These are phyloP conservation scores for Gleditsia sinensis DNA, from an alignment of 306 rosid species.

Conservation along the genomic window DNA sequence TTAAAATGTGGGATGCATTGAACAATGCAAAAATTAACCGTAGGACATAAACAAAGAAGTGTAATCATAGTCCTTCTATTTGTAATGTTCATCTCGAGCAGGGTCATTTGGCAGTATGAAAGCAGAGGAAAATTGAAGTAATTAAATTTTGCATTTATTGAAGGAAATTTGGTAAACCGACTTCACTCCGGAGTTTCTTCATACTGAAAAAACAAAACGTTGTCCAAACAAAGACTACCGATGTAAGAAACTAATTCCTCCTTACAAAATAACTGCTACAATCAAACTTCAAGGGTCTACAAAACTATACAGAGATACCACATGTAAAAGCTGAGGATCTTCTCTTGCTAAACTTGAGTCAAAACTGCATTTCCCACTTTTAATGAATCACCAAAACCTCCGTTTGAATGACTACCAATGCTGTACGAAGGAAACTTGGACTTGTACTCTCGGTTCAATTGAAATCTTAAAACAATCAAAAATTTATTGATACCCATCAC, in stretches of 20 bases:
- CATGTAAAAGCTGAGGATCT: conserved; percentile 15
- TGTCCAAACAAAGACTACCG: conserved; percentile 3
- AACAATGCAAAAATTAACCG: no score
- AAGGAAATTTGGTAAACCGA: not conserved
- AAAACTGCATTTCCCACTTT: conserved; percentile 47
- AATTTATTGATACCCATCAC: conserved; percentile 36
- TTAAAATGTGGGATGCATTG: no score
- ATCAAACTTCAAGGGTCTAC: not conserved
- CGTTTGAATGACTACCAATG: conserved; percentile 22
- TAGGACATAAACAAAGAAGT: no score
- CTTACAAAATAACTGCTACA: not conserved
- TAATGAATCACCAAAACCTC: conserved; percentile 35
- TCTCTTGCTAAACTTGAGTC: conserved; percentile 27
- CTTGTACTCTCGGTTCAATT: conserved; percentile 24
- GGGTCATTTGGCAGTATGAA: no score
- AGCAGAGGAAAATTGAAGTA: not conserved
- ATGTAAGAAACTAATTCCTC: conserved; percentile 22
- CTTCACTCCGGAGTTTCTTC: not conserved
- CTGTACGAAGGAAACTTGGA: conserved; percentile 11
- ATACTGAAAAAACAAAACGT: not conserved
- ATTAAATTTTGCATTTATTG: not conserved
- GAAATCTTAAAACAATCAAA: not conserved
- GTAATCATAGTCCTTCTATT: not conserved
- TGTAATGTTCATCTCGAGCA: no score
- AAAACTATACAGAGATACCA: conserved; percentile 35